A percentile compares a stretch with the other conserved stretches of the same genome.
These are phyloP conservation scores for Vanrija sp. DNA, from an alignment of 1,284 basidiomycete genomes.

Conservation along the genomic window DNA sequence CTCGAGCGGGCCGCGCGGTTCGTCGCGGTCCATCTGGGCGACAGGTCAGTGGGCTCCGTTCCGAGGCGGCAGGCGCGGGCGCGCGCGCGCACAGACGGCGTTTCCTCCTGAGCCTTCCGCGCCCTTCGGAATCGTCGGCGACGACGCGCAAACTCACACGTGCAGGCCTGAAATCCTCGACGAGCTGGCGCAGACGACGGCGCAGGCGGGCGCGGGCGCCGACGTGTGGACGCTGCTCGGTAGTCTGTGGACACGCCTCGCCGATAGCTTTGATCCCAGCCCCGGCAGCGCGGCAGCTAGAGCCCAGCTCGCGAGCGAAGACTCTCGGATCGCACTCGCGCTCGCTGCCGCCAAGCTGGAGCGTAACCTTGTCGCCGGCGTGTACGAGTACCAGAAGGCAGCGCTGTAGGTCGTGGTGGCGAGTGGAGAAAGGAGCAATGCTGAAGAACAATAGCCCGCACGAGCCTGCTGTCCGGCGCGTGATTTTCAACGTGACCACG, in stretches of 20 bases:
- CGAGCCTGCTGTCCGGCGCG: conserved; percentile 25
- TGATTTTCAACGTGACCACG: conserved; percentile 40
- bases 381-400: conserved; percentile 22
- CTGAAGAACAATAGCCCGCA: conserved; percentile 18
- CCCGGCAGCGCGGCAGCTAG: background rate
- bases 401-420: conserved; percentile 23
- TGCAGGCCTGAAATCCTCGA: conserved; percentile 18
- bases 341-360: conserved; percentile 36
- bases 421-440: background rate
- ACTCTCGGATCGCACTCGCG: conserved; percentile 22
- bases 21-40: conserved; percentile 27
- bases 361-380: conserved; percentile 41
- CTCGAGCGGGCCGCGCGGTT: conserved; percentile 24
- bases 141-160: background rate
- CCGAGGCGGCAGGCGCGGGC: too few species aligned
- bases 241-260: conserved; percentile 6
- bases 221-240: conserved; percentile 5
- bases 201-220: too few species aligned
- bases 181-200: conserved; percentile 7
- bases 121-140: background rate
- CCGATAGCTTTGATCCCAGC: conserved; percentile 5
- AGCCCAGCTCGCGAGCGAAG: conserved; percentile 11
- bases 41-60: conserved; percentile 22
- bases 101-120: background rate
- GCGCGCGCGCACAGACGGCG: background rate